Conservation (phyloP, 31 red algal genomes). For the Odonthalia washingtoniensis region DNA sequence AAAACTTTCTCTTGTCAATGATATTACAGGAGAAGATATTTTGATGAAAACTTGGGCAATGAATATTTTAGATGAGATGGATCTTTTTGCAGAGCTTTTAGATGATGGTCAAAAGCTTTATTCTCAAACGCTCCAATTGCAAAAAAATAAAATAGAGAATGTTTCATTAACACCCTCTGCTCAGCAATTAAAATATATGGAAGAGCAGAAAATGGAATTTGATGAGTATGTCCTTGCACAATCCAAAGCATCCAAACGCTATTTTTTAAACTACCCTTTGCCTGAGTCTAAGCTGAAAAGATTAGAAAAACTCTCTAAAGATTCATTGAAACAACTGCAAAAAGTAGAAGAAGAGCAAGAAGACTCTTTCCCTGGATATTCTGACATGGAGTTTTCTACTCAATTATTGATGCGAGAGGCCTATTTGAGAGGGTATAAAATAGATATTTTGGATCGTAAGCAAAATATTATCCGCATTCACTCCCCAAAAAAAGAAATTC, state of each 20-base stretch:
- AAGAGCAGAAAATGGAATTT: slow-evolving; percentile 1
- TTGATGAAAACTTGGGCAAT: neutral
- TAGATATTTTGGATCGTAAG: too few relatives aligned
- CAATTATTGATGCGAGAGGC: too few relatives aligned
- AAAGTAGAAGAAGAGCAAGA: too few relatives aligned
- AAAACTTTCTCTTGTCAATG: neutral
- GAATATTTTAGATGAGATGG: neutral
- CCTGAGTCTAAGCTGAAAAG: neutral
- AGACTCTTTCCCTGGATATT: too few relatives aligned
- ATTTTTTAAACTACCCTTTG: neutral
- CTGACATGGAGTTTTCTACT: too few relatives aligned
- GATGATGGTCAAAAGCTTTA: neutral
- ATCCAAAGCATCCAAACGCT: neutral
- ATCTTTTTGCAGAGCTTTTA: neutral
- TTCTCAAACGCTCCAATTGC: neutral
- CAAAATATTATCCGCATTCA: too few relatives aligned
- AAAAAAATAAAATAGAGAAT: neutral
- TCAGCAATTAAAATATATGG: neutral
- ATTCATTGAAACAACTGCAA: slow-evolving; percentile 14
- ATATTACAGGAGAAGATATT: neutral
- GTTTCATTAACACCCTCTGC: neutral
- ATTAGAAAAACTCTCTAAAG: slow-evolving; percentile 9
- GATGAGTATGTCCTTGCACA: neutral
- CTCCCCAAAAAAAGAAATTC: too few relatives aligned
- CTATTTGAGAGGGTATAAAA: too few relatives aligned